phyloP scores from a whole-genome alignment of 768 basidiomycete genomes.

The Leccinum uliginosum region DNA sequence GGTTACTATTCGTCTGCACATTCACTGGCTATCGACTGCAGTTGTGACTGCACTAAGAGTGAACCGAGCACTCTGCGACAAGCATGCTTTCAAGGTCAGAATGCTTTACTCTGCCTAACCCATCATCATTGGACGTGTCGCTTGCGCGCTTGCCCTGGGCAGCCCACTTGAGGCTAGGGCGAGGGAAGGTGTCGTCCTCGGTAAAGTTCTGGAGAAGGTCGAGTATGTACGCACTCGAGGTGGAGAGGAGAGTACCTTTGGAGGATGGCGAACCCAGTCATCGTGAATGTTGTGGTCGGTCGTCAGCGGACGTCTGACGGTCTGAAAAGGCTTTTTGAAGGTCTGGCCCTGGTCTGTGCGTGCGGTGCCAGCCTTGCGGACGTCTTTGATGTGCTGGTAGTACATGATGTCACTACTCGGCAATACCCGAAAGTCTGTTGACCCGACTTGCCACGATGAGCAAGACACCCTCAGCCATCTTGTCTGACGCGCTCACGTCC shows the following conservation, averaged over 20 bases:
- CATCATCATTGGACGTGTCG: slow-evolving; percentile 16
- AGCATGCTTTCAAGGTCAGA: slow-evolving; percentile 15
- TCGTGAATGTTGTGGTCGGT: slow-evolving; percentile 33
- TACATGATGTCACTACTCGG: slow-evolving; percentile 10
- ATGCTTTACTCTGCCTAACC: slow-evolving; percentile 16
- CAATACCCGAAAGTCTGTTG: slow-evolving; percentile 20
- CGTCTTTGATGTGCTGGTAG: slow-evolving; percentile 1
- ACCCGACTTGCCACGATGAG: slow-evolving; percentile 21
- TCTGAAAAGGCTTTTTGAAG: slow-evolving; percentile 29
- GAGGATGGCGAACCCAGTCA: slow-evolving; percentile 30
- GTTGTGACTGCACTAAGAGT: slow-evolving; percentile 7
- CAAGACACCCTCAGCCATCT: slow-evolving; percentile 32
- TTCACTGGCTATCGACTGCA: slow-evolving; percentile 15
- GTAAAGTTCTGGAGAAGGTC: background rate
- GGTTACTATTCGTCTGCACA: slow-evolving; percentile 4
- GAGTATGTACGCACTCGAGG: background rate
- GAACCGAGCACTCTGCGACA: slow-evolving; percentile 21
- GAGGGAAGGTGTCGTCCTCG: slow-evolving; percentile 14
- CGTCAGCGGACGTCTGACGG: slow-evolving; percentile 21
- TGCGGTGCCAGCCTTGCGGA: slow-evolving; percentile 4
- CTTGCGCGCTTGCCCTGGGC: slow-evolving; percentile 8
- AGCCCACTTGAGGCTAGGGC: slow-evolving; percentile 17
- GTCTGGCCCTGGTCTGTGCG: slow-evolving; percentile 16
- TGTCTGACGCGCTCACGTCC: slow-evolving; percentile 39
- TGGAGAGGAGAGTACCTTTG: slow-evolving; percentile 15